phyloP scores from a whole-genome alignment of 2,329 filamentous ascomycete genomes.

The Ambrosiella beaveri region DNA sequence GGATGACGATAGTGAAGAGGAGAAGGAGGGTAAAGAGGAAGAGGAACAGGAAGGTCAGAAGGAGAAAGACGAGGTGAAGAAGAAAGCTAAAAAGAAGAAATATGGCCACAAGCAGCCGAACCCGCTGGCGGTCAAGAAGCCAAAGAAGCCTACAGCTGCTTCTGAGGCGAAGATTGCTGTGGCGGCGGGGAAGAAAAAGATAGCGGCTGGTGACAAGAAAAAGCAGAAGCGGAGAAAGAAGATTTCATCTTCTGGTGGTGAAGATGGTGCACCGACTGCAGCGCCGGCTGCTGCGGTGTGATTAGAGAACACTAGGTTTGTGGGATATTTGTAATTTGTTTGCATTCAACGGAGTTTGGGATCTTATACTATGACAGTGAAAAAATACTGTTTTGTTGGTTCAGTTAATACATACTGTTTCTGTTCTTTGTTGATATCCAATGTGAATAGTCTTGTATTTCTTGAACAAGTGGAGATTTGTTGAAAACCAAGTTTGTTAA shows the following conservation, averaged over 20 bases:
- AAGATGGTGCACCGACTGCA: not conserved
- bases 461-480: not conserved
- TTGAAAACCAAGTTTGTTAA: not conserved
- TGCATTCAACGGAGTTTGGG: conserved; percentile 8
- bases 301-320: not conserved
- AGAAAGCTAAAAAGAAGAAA: conserved; percentile 38
- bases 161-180: conserved; percentile 16
- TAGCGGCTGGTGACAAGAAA: conserved; percentile 13
- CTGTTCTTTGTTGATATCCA: not conserved
- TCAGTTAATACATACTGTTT: conserved; percentile 3
- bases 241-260: conserved; percentile 1
- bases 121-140: conserved; percentile 51
- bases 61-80: conserved; percentile 15
- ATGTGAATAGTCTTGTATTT: not conserved
- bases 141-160: conserved; percentile 10
- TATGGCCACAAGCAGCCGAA: conserved; percentile 53
- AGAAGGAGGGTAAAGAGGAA: conserved; percentile 15
- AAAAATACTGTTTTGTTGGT: not conserved
- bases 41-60: not conserved
- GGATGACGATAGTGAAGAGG: conserved; percentile 22
- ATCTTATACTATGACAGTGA: not conserved
- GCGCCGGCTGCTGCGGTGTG: not conserved
- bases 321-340: not conserved
- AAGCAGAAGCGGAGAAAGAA: conserved; percentile 14
- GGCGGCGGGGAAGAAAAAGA: not conserved